A percentile compares a stretch with the other conserved stretches of the same genome.
Conservation (phyloP, 441 rosid genomes). For the Adansonia madagascariensis region DNA sequence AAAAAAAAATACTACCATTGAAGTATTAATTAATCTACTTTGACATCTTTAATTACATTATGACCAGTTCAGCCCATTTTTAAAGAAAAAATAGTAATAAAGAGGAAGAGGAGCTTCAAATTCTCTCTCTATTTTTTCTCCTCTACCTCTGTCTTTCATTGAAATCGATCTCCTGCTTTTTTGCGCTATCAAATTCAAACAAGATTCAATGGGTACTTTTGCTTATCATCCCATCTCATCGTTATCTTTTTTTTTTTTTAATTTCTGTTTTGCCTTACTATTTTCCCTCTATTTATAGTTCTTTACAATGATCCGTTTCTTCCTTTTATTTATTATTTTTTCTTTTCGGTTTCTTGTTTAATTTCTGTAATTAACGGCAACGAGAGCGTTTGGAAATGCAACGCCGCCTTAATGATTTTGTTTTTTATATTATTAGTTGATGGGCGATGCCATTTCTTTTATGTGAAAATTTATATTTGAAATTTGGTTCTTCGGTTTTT, state of each 20-base stretch:
- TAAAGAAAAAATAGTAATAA: constrained; percentile 20
- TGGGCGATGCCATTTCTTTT: constrained; percentile 17
- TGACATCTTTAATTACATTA: constrained; percentile 35
- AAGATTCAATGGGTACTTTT: constrained; percentile 45
- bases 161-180: constrained; percentile 26
- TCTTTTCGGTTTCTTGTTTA: constrained; percentile 5
- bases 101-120: constrained; percentile 20
- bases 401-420: constrained; percentile 9
- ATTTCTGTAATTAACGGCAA: constrained; percentile 30
- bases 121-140: constrained; percentile 10
- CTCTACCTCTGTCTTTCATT: constrained; percentile 14
- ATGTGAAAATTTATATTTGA: background rate
- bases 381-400: constrained; percentile 29
- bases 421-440: background rate
- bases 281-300: constrained; percentile 13
- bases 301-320: constrained; percentile 37
- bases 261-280: constrained; percentile 13
- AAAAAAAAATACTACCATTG: background rate
- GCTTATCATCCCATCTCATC: constrained; percentile 24
- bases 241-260: constrained; percentile 14
- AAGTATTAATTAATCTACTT: constrained; percentile 12
- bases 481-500: constrained; percentile 8
- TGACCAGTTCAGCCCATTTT: constrained; percentile 40
- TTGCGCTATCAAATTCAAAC: constrained; percentile 16
- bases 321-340: constrained; percentile 16